Conservation (phyloP, 2,329 filamentous ascomycete species). For the Ambrosiella xylebori region DNA sequence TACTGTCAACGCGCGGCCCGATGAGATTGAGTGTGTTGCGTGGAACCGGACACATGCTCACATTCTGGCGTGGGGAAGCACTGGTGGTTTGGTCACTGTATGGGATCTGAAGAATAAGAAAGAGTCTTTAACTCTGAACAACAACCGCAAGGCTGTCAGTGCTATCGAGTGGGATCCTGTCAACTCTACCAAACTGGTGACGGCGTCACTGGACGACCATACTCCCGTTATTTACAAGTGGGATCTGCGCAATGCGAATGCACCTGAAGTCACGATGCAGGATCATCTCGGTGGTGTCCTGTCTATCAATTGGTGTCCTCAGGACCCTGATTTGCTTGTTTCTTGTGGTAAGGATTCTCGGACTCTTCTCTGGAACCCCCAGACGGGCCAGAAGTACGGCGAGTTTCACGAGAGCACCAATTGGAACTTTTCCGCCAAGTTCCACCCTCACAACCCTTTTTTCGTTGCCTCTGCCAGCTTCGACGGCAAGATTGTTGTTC, state of each 20-base stretch:
- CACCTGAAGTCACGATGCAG: constrained; percentile 70
- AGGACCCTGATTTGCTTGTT: constrained; percentile 74
- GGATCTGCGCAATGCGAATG: constrained; percentile 92
- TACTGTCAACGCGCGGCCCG: constrained; percentile 70
- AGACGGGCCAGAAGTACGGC: constrained; percentile 71
- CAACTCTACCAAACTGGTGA: constrained; percentile 84
- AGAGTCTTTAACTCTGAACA: constrained; percentile 88
- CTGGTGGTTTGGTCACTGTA: constrained; percentile 87
- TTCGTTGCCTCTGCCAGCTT: constrained; percentile 91
- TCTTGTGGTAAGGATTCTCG: constrained; percentile 95
- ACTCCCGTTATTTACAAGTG: constrained; percentile 79
- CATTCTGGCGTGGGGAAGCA: constrained; percentile 86
- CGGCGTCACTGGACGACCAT: constrained; percentile 76
- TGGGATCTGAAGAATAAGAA: constrained; percentile 99
- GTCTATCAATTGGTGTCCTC: constrained; percentile 85
- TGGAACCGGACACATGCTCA: constrained; percentile 98
- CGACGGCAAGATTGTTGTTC: constrained; percentile 86
- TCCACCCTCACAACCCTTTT: constrained; percentile 84
- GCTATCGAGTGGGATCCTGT: constrained; percentile 95
- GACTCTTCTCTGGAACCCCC: constrained; percentile 90
- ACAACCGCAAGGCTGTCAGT: constrained; percentile 84
- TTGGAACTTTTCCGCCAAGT: constrained; percentile 92
- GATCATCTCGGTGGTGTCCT: constrained; percentile 92
- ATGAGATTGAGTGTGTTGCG: constrained; percentile 89
- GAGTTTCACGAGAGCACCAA: constrained; percentile 98